Evolutionary conservation across 768 basidiomycete genomes (phyloP).

Genomic region (Gloeostereum incarnatum): DNA sequence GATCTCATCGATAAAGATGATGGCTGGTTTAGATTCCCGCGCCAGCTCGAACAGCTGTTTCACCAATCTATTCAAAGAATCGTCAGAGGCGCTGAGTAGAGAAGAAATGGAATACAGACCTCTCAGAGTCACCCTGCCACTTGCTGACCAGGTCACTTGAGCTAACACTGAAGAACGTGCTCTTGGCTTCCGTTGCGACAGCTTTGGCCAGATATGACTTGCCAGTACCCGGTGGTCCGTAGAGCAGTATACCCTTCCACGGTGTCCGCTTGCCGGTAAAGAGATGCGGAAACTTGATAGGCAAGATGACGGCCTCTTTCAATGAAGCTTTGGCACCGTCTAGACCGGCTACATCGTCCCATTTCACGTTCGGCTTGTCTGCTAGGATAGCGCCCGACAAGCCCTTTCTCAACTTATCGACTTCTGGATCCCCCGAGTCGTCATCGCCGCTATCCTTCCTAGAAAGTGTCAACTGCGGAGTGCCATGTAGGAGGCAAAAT

Average conservation of each 20-base stretch:
- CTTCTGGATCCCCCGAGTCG: slow-evolving; percentile 83
- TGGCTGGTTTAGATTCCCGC: slow-evolving; percentile 90
- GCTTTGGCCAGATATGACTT: slow-evolving; percentile 97
- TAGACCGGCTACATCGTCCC: slow-evolving; percentile 98
- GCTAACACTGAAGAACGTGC: slow-evolving; percentile 96
- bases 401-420: slow-evolving; percentile 93
- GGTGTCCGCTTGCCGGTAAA: slow-evolving; percentile 98
- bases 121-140: slow-evolving; percentile 98
- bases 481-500: not conserved
- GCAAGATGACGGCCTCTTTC: slow-evolving; percentile 98
- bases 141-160: slow-evolving; percentile 95
- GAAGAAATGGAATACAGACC: slow-evolving; percentile 30
- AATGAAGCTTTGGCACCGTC: slow-evolving; percentile 92
- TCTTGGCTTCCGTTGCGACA: slow-evolving; percentile 98
- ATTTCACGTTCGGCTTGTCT: slow-evolving; percentile 92
- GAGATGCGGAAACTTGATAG: slow-evolving; percentile 97
- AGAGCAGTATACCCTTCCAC: slow-evolving; percentile 92
- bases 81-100: slow-evolving; percentile 1
- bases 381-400: slow-evolving; percentile 81
- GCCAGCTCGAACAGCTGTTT: slow-evolving; percentile 96
- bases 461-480: too few relatives aligned
- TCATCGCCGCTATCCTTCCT: slow-evolving; percentile 42
- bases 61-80: slow-evolving; percentile 57
- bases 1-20: slow-evolving; percentile 99
- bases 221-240: slow-evolving; percentile 96